These are phyloP conservation scores for Volvox reticuliferus DNA, from an alignment of 139 green algal genomes.

Conservation along the genomic window DNA sequence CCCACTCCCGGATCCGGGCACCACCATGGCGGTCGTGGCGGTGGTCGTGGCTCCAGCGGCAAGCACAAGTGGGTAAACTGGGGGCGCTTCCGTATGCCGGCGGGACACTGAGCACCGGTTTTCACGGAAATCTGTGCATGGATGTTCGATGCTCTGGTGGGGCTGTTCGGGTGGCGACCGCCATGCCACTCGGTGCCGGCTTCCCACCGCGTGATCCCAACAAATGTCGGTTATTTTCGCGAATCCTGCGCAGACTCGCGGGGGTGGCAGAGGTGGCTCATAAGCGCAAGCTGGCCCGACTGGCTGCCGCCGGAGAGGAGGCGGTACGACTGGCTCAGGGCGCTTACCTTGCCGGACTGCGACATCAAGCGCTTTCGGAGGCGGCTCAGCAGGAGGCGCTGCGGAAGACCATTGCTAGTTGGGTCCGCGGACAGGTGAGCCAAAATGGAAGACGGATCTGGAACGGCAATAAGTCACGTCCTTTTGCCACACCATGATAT, in stretches of 20 bases:
- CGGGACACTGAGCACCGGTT: no score
- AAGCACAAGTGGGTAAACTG: conserved; percentile 41
- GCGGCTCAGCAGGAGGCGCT: conserved; percentile 45
- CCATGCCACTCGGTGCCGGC: no score
- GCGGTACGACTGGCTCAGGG: conserved; percentile 46
- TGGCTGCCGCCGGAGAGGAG: conserved; percentile 52
- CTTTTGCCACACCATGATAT: no score
- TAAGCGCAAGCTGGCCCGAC: conserved; percentile 34
- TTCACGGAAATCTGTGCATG: no score
- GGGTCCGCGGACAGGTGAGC: conserved; percentile 44
- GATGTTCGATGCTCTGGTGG: no score
- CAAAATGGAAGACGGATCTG: no score
- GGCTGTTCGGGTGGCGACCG: no score
- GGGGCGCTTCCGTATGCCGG: no score
- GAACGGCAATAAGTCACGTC: no score
- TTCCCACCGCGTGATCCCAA: no score
- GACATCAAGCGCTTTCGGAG: conserved; percentile 36
- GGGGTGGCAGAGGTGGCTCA: conserved; percentile 47
- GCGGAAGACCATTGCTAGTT: conserved; percentile 21
- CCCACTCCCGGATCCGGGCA: no score
- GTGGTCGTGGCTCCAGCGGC: background rate
- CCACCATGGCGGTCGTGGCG: conserved; percentile 18
- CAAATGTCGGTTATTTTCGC: no score
- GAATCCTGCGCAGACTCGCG: conserved; percentile 37
- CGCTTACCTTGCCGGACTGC: conserved; percentile 34